Evolutionary conservation across 2,329 filamentous ascomycete species (phyloP).

Genomic region (Aspergillus sp.): DNA sequence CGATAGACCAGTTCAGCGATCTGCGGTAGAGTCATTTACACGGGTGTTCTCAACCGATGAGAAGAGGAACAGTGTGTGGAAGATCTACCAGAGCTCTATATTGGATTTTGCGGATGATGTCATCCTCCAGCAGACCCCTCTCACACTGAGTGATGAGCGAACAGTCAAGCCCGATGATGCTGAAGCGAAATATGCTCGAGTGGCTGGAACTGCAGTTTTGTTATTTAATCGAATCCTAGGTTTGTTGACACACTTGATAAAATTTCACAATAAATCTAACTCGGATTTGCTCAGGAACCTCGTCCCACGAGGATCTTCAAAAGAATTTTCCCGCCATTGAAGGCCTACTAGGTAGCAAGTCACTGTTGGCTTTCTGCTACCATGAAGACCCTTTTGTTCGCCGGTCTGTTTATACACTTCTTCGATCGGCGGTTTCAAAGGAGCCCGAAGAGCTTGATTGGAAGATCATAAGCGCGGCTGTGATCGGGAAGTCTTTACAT

Average conservation of each 20-base stretch:
- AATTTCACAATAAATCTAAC: slow-evolving; percentile 7
- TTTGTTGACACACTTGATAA: slow-evolving; percentile 14
- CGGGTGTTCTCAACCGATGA: slow-evolving; percentile 74
- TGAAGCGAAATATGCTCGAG: slow-evolving; percentile 77
- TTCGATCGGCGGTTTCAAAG: slow-evolving; percentile 47
- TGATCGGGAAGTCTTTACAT: slow-evolving; percentile 70
- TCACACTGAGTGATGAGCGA: slow-evolving; percentile 84
- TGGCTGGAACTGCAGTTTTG: slow-evolving; percentile 58
- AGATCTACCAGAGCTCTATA: slow-evolving; percentile 73
- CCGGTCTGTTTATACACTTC: slow-evolving; percentile 52
- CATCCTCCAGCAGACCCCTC: slow-evolving; percentile 68
- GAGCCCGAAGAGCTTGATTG: slow-evolving; percentile 51
- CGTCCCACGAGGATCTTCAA: slow-evolving; percentile 47
- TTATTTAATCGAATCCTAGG: slow-evolving; percentile 52
- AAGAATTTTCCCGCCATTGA: slow-evolving; percentile 61
- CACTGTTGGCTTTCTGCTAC: slow-evolving; percentile 56
- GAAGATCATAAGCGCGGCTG: slow-evolving; percentile 61
- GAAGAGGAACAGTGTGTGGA: slow-evolving; percentile 73
- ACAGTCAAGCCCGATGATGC: slow-evolving; percentile 80
- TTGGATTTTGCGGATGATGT: slow-evolving; percentile 78
- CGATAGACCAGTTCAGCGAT: slow-evolving; percentile 69
- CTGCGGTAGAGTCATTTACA: slow-evolving; percentile 72
- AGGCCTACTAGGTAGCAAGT: slow-evolving; percentile 59
- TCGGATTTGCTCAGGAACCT: slow-evolving; percentile 22
- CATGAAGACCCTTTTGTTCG: slow-evolving; percentile 56